Percentiles rank a stretch among this genome's conserved stretches.
phyloP scores from a whole-genome alignment of 2,329 filamentous ascomycete species.

The Cercospora zeina region DNA sequence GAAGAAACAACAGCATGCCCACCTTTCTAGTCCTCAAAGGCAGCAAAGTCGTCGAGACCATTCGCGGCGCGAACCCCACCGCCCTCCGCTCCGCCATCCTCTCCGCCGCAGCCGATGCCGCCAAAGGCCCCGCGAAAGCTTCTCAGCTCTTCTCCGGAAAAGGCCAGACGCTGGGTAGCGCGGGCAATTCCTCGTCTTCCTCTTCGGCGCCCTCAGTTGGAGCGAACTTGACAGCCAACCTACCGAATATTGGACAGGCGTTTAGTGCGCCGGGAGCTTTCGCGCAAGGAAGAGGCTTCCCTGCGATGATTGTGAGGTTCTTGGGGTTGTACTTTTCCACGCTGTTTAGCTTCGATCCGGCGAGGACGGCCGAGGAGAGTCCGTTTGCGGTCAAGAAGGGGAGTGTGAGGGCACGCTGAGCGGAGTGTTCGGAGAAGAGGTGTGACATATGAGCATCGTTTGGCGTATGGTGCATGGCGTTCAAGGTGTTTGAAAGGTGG shows the following conservation, averaged over 20 bases:
- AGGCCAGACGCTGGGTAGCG: conserved; percentile 44
- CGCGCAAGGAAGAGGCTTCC: conserved; percentile 40
- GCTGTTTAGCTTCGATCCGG: conserved; percentile 49
- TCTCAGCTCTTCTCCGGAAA: conserved; percentile 44
- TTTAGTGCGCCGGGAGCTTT: conserved; percentile 37
- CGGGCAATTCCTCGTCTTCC: not conserved
- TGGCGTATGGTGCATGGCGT: not conserved
- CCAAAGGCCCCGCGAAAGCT: conserved; percentile 42
- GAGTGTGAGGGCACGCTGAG: conserved; percentile 26
- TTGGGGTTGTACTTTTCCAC: conserved; percentile 50
- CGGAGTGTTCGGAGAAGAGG: not conserved
- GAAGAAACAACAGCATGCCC: conserved; percentile 43
- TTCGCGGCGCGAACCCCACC: conserved; percentile 52
- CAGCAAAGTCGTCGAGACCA: conserved; percentile 48
- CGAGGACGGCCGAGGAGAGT: conserved; percentile 47
- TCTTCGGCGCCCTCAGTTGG: conserved; percentile 10
- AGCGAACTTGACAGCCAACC: conserved; percentile 7
- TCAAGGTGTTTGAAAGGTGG: not conserved
- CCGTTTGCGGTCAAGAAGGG: conserved; percentile 45
- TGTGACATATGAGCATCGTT: not conserved
- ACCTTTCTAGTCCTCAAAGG: conserved; percentile 53
- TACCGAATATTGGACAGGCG: conserved; percentile 29
- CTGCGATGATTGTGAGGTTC: conserved; percentile 48
- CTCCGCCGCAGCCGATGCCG: conserved; percentile 47
- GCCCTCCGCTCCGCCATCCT: conserved; percentile 51